Conservation (phyloP, 306 rosid species). For the Malus fusca region DNA sequence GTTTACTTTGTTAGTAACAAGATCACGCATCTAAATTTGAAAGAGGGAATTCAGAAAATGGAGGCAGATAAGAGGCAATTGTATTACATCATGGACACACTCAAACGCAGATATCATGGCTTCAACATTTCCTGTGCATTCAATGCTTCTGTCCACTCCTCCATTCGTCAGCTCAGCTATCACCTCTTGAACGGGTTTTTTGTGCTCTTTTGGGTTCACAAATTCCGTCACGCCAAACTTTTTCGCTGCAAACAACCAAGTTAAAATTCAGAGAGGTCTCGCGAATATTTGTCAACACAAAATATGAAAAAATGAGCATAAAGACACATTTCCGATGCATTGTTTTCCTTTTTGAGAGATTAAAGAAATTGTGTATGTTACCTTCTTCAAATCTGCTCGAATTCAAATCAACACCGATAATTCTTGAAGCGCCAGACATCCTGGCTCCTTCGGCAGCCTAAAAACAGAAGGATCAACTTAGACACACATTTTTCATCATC, state of each 20-base stretch:
- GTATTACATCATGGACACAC: slow-evolving; percentile 43
- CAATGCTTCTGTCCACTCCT: neutral
- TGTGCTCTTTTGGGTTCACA: slow-evolving; percentile 42
- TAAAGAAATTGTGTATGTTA: neutral
- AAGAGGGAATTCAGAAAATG: neutral
- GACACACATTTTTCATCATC: neutral
- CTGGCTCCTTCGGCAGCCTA: slow-evolving; percentile 94
- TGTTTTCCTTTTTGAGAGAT: neutral
- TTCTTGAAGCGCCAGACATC: slow-evolving; percentile 64
- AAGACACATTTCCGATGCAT: neutral
- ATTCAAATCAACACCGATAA: slow-evolving; percentile 81
- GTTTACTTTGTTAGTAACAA: neutral
- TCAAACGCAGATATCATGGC: slow-evolving; percentile 52
- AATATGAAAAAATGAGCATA: neutral
- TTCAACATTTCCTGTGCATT: slow-evolving; percentile 39
- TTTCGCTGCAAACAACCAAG: slow-evolving; percentile 23
- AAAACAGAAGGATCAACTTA: neutral
- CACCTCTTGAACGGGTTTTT: slow-evolving; percentile 30
- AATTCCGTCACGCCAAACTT: slow-evolving; percentile 44
- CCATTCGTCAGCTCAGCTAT: neutral
- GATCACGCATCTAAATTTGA: neutral
- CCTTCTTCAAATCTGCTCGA: slow-evolving; percentile 67
- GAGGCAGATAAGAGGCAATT: neutral
- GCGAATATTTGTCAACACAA: neutral
- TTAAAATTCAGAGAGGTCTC: neutral